Evolutionary conservation across 2,329 filamentous ascomycete genomes (phyloP).

Genomic region (Colletotrichum tamarilloi): DNA sequence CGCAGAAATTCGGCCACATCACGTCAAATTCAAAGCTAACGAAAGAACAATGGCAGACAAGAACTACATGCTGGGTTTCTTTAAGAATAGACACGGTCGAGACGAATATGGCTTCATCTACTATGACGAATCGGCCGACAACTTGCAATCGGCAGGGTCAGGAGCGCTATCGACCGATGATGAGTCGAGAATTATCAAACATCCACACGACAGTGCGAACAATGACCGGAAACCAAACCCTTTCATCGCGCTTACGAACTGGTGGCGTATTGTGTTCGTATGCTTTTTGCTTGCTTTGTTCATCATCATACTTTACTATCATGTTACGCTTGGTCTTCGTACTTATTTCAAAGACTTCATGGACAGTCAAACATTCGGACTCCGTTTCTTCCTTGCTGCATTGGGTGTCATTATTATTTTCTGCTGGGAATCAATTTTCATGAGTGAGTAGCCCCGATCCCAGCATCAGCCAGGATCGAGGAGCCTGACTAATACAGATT

Average conservation of each 20-base stretch:
- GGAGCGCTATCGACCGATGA: not conserved
- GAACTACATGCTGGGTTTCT: constrained; percentile 45
- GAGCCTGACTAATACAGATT: not conserved
- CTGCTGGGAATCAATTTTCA: constrained; percentile 54
- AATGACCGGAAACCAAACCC: constrained; percentile 38
- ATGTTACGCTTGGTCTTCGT: constrained; percentile 40
- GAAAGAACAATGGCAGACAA: constrained; percentile 38
- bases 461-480: not conserved
- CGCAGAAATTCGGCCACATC: constrained; percentile 41
- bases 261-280: constrained; percentile 47
- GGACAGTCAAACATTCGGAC: constrained; percentile 54
- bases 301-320: constrained; percentile 53
- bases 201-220: not conserved
- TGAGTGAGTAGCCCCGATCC: constrained; percentile 41
- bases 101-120: constrained; percentile 47
- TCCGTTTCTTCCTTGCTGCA: constrained; percentile 54
- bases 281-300: constrained; percentile 47
- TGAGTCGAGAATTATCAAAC: not conserved
- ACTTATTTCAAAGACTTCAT: constrained; percentile 47
- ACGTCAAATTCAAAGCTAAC: constrained; percentile 38
- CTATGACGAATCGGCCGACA: constrained; percentile 40
- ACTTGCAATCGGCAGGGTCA: constrained; percentile 31
- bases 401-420: constrained; percentile 54
- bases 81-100: constrained; percentile 37
- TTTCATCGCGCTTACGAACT: constrained; percentile 49